Evolutionary conservation across 257 asterid genomes (phyloP), one percentile per base, ranked within the genome.

Genomic region (Solanum peruvianum): DNA sequence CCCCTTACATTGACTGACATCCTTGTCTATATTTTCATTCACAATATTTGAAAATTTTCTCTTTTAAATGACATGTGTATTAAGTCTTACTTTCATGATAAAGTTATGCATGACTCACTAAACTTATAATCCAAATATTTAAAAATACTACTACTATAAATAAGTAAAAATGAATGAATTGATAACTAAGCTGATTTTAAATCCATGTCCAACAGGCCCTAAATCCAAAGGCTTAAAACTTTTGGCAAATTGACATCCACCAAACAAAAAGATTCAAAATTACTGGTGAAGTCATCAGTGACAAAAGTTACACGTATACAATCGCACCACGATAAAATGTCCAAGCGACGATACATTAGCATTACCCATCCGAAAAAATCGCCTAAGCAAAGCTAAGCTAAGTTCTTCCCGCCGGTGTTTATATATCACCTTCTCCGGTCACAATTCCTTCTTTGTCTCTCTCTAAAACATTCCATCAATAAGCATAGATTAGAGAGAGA

Each of bases 341-440:
- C 84, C 67, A 47, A 45, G 84, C 9, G 42, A 45, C 66, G 52
- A 27, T 78, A 16, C 16, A 45, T 3, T 25, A 27, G 84, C 66
- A 45, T 16, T 78, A 27, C 42, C 42, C 66, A 78, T 78, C 85
- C 85, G 67, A 80, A 47, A 80, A 80, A 8, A 80, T 80, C 85
- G 85, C 41, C 85, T 16, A 14, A 37, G 11, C 77, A 4, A 39
- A 75, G 33, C 82, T 7, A 41, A 78, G 27, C 18, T 56, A 56
- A 18, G n/a, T n/a, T 27, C 85, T 80, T 47, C 44, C 85, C 85
- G 85, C 85, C 85, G 85, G 85, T 47, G 87, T 47, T 75, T 23
- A 47, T 47, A 11, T 47, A 47, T 80, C 67, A 80, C 20, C 85
- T 80, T 47, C 85, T 29, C 85, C 85, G 85, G 67, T 18, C 27